Percentiles rank a stretch among this genome's conserved stretches.
Conservation (phyloP, 1,284 basidiomycete species). For the Fomitopsis schrenkii region DNA sequence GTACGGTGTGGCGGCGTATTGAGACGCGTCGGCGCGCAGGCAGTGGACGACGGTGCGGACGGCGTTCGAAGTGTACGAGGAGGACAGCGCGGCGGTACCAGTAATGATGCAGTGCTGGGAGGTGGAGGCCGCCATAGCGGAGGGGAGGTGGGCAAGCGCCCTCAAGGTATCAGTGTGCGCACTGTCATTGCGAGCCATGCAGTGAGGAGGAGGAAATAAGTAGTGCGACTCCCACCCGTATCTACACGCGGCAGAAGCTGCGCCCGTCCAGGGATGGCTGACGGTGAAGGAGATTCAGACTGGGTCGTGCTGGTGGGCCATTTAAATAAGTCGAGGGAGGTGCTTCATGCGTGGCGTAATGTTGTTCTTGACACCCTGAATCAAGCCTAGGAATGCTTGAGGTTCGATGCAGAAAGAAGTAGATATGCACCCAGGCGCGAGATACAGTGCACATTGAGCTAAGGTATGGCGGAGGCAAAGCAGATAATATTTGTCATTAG, state of each 20-base stretch:
- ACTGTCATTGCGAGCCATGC: background rate
- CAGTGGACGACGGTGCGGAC: conserved; percentile 16
- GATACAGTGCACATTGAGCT: no score
- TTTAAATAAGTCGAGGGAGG: conserved; percentile 3
- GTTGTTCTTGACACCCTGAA: conserved; percentile 9
- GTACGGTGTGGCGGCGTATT: conserved; percentile 10
- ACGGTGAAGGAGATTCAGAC: background rate
- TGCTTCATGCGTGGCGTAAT: conserved; percentile 8
- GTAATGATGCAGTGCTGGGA: conserved; percentile 14
- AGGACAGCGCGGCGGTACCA: conserved; percentile 10
- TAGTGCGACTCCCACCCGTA: no score
- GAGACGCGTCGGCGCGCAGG: conserved; percentile 7
- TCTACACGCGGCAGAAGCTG: no score
- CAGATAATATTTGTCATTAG: no score
- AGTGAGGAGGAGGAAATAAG: background rate
- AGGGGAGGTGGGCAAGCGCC: conserved; percentile 12
- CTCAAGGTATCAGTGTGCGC: conserved; percentile 10
- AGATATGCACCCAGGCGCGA: no score
- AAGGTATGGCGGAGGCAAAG: no score
- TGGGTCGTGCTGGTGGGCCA: conserved; percentile 1
- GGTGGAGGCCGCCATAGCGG: conserved; percentile 12
- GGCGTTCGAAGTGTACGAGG: conserved; percentile 13
- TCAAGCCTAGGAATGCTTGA: conserved; percentile 3
- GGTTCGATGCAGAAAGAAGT: conserved; percentile 12
- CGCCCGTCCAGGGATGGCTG: background rate